Base-by-base conservation (phyloP, 176 grass and related monocot genomes). In the Saccharum officinarum region DNA sequence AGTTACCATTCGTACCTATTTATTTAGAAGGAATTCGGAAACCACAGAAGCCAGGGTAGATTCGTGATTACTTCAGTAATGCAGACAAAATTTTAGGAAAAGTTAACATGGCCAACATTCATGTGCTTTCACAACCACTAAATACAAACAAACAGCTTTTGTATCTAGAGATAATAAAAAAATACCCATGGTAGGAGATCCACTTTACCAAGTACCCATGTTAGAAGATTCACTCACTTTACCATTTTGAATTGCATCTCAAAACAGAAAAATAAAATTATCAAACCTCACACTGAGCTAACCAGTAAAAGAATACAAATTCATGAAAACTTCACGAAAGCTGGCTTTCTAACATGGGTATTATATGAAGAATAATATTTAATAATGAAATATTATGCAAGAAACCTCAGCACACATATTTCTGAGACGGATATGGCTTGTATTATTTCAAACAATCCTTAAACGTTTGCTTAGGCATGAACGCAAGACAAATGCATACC, bases 1-100 rank as follows among this genome's bases (percentile, higher is more conserved):
- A n/a, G 97, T 99, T 59, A 99, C 93, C 97, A 99, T 99, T 12
- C 93, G 88, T 71, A 99, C 97, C 97, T 99, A 66, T 14, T 77
- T 67, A 81, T 83, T 67, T 59, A 63, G 39, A 88, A 76, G 71
- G 33, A 67, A 81, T 83, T 67, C 31, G 63, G 46, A 90, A 76
- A 71, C 39, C 38, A 7, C 67, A 38, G 73, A 86, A 79, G 31
- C 49, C 40, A 68, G 45, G 68, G 44, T 69, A 79, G 20, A 82
- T 54, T 78, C 34, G 63, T 69, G 14, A 70, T 26, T 30, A 76
- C 36, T 82, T 16, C 31, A 89, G 23, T 25, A 61, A 75, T 20
- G 5, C 15, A 78, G 7, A 41, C 0, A 20, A 22, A 25, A 76
- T 59, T 83, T 28, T 84, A 18, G 37, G 10, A 68, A 79, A 31